Evolutionary conservation across 2,329 filamentous ascomycete genomes (phyloP), one percentile per base, ranked within the genome.

Genomic region (Capronia epimyces): DNA sequence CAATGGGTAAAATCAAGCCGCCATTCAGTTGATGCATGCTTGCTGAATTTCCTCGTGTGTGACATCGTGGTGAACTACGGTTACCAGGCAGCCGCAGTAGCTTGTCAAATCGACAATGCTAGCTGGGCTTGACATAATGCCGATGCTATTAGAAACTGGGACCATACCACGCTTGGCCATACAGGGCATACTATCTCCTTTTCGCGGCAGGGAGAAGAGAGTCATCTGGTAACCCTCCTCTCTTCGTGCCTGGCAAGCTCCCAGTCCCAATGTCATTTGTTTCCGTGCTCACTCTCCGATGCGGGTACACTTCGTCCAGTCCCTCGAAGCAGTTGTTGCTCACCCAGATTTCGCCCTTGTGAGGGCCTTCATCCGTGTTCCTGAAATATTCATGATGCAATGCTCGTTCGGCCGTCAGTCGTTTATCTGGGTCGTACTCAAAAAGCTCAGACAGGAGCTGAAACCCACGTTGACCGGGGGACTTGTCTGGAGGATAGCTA

Each of bases 211-310:
- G 59, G 29, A 59, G 41, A 36, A 59, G 50, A 2, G 49, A 46
- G 67, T 96, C 91, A 64, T 97, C 91, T 0, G 86, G 86, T 34
- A 95, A 65, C 0, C 87, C 91, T 58, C 86, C 91, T 53, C 90
- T 76, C 72, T 97, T 97, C 0, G 90, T 95, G 0, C 91, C 93
- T 0, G 91, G 89, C 29, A 96, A 69, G 67, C 89, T 95, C 37
- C 84, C 84, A 0, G 87, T 90, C n/a, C 88, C 78, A 50, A 97
- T 96, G 68, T 97, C 93, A 62, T 95, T 95, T 66, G 96, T 89
- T 64, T 98, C 93, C 62, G 94, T 85, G 62, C 86, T 95, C 34
- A 98, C 90, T 43, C 91, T 81, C 6, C 93, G 79, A 64, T 89
- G 83, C 0, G 93, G 93, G 67, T 98, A 98, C 63, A 93, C 88